These are phyloP conservation scores for Kokia cookei DNA, from an alignment of 441 rosid species.

Conservation along the genomic window DNA sequence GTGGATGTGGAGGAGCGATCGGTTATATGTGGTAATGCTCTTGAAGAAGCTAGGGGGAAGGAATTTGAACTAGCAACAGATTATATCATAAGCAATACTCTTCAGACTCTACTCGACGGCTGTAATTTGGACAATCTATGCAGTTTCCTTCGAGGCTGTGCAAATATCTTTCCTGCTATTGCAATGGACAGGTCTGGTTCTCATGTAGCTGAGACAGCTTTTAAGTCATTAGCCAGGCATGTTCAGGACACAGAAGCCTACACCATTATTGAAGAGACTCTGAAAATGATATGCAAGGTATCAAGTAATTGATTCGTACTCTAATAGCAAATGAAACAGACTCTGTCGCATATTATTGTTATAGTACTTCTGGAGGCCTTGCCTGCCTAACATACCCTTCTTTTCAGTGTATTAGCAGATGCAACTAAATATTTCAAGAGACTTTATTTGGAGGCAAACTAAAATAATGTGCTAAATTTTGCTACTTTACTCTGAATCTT, in stretches of 20 bases:
- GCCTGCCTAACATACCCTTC: background rate
- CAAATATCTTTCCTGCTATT: slow-evolving; percentile 59
- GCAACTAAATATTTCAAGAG: background rate
- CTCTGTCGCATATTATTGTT: background rate
- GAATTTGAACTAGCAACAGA: slow-evolving; percentile 87
- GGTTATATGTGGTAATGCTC: slow-evolving; percentile 66
- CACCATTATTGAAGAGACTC: slow-evolving; percentile 60
- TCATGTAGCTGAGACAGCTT: slow-evolving; percentile 90
- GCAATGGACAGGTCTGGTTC: slow-evolving; percentile 95
- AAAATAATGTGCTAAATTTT: background rate
- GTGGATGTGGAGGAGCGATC: slow-evolving; percentile 76
- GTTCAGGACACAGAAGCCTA: slow-evolving; percentile 61
- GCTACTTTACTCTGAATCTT: background rate
- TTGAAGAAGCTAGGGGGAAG: slow-evolving; percentile 86
- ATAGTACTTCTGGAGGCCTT: background rate
- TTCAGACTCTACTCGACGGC: slow-evolving; percentile 84
- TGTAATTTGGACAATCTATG: slow-evolving; percentile 81
- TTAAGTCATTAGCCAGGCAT: slow-evolving; percentile 68
- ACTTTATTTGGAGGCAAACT: background rate
- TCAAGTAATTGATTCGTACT: background rate
- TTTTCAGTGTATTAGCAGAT: background rate
- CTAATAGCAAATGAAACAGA: background rate
- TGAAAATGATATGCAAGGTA: slow-evolving; percentile 78
- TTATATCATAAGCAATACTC: slow-evolving; percentile 74
- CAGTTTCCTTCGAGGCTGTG: slow-evolving; percentile 59